Conservation (phyloP, 768 basidiomycete genomes). For the Candolleomyces efflorescens region DNA sequence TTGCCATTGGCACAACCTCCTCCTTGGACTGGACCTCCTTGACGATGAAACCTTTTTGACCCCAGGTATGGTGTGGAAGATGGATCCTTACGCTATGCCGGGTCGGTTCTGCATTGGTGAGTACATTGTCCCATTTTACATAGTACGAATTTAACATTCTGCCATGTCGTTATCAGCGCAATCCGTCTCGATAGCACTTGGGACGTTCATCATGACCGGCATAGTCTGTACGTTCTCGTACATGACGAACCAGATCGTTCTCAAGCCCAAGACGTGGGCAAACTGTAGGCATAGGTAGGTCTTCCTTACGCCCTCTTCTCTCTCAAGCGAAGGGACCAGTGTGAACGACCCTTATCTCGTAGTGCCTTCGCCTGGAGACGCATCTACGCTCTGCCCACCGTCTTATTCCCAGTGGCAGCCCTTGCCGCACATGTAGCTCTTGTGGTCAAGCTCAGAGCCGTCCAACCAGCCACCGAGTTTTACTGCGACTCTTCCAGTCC, state of each 20-base stretch:
- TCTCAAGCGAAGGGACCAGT: slow-evolving; percentile 6
- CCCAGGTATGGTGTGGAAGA: slow-evolving; percentile 58
- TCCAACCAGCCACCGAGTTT: slow-evolving; percentile 45
- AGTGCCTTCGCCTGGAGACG: slow-evolving; percentile 50
- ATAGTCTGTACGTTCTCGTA: slow-evolving; percentile 39
- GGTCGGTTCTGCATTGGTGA: slow-evolving; percentile 52
- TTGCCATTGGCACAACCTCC: too few species aligned
- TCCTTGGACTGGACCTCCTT: too few species aligned
- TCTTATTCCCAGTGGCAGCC: slow-evolving; percentile 45
- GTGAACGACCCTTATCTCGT: neutral
- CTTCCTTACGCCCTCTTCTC: slow-evolving; percentile 10
- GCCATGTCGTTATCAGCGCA: slow-evolving; percentile 31
- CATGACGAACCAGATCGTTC: slow-evolving; percentile 35
- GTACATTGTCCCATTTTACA: slow-evolving; percentile 11
- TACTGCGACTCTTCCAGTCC: slow-evolving; percentile 59
- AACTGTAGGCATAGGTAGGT: slow-evolving; percentile 26
- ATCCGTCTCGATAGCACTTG: slow-evolving; percentile 37
- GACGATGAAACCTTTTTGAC: neutral
- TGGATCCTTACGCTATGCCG: slow-evolving; percentile 61
- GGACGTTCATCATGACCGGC: slow-evolving; percentile 41
- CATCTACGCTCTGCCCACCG: slow-evolving; percentile 38
- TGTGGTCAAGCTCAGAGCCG: slow-evolving; percentile 39
- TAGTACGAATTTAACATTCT: neutral
- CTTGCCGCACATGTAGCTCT: slow-evolving; percentile 39
- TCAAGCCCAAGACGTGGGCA: slow-evolving; percentile 40